phyloP scores from a whole-genome alignment of 257 asterid genomes.

The Verbascum thapsus region DNA sequence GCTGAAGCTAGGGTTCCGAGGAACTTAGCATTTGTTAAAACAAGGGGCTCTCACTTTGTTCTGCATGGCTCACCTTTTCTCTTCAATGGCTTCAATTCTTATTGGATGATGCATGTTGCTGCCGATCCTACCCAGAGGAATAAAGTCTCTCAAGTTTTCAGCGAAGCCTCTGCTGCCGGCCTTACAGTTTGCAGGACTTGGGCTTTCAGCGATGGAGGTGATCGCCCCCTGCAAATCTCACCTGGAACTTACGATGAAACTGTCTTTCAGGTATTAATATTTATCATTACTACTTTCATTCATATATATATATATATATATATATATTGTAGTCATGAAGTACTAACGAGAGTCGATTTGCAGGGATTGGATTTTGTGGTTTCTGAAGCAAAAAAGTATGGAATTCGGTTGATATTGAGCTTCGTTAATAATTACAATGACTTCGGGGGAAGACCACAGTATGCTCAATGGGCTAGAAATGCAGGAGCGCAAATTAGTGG shows the following conservation, averaged over 20 bases:
- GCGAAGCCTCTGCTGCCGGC: constrained; percentile 59
- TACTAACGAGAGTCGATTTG: too few relatives aligned
- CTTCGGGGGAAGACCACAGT: constrained; percentile 63
- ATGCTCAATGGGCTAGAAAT: constrained; percentile 59
- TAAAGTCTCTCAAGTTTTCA: constrained; percentile 55
- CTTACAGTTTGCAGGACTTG: constrained; percentile 71
- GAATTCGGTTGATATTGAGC: constrained; percentile 60
- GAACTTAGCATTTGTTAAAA: constrained; percentile 41
- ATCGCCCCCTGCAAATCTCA: constrained; percentile 51
- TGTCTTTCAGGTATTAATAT: constrained; percentile 56
- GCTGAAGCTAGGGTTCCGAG: constrained; percentile 31
- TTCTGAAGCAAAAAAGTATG: constrained; percentile 59
- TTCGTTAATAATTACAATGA: constrained; percentile 67
- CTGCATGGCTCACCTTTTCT: constrained; percentile 61
- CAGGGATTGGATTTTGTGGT: constrained; percentile 76
- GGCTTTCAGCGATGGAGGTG: constrained; percentile 76
- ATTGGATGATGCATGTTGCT: constrained; percentile 81
- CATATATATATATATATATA: too few relatives aligned
- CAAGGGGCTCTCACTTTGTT: constrained; percentile 48
- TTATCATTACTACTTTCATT: too few relatives aligned
- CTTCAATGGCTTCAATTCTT: constrained; percentile 76
- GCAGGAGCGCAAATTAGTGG: constrained; percentile 45
- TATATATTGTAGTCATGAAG: too few relatives aligned
- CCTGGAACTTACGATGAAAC: constrained; percentile 73
- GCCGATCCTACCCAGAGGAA: constrained; percentile 48